A percentile compares a stretch with the other conserved stretches of the same genome.
These are phyloP conservation scores for Aciculosporium take DNA, from an alignment of 2,329 filamentous ascomycete genomes.

Conservation along the genomic window DNA sequence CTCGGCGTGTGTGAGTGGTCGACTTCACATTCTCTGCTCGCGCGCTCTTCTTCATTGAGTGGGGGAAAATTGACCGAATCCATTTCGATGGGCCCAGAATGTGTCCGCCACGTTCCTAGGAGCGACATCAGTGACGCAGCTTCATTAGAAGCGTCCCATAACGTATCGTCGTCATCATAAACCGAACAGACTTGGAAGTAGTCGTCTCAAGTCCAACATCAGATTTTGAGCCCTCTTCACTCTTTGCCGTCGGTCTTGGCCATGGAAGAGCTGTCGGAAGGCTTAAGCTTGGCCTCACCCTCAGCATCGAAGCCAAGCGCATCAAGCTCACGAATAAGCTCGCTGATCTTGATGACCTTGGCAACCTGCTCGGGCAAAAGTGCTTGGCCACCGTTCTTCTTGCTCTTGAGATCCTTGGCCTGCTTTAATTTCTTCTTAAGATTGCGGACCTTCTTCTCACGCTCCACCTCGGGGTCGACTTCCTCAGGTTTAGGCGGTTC, in stretches of 20 bases:
- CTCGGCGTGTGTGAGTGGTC: background rate
- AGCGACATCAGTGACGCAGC: background rate
- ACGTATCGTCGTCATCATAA: background rate
- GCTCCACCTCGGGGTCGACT: conserved; percentile 58
- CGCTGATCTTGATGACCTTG: conserved; percentile 94
- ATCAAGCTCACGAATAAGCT: conserved; percentile 79
- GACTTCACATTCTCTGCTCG: background rate
- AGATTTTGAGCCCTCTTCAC: background rate
- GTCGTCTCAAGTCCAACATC: background rate
- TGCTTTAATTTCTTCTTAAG: conserved; percentile 92
- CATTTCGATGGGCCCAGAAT: background rate
- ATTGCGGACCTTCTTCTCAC: conserved; percentile 83
- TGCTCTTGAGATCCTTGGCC: conserved; percentile 75
- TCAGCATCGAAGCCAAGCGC: conserved; percentile 71
- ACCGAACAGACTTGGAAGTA: background rate
- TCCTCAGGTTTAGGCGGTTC: conserved; percentile 24
- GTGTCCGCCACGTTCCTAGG: no score
- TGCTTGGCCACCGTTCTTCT: conserved; percentile 74
- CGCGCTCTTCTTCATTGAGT: background rate
- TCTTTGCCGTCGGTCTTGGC: background rate
- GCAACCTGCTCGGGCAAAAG: conserved; percentile 89
- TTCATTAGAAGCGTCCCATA: background rate
- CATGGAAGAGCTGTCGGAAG: conserved; percentile 1
- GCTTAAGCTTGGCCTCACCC: conserved; percentile 39
- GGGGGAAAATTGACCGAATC: background rate